Base-by-base conservation (phyloP, 1,284 basidiomycete genomes). In the Blastosporella zonata region DNA sequence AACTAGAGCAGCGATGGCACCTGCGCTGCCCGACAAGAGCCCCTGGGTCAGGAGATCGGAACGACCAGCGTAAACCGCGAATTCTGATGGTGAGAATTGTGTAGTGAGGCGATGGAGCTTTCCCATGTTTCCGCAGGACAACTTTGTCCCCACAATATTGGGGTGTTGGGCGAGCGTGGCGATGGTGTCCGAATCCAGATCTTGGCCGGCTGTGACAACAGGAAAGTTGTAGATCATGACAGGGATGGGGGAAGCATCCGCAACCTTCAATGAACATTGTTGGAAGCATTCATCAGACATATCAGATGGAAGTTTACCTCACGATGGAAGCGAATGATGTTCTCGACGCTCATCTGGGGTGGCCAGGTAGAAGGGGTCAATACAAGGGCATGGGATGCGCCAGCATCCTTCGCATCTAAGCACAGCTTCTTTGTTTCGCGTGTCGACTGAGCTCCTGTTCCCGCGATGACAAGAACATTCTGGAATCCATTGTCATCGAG, bases 221-320 rank as follows among this genome's bases (percentile, higher is more conserved):
- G 93, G 90, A 72, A 93, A 95, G 70, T 95, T 95, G 77, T 96
- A 96, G 43, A 95, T 77, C 84, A 96, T 86, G 36, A 87, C 82
- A 0, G 92, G 93, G 40, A 96, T 77, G 0, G 90, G 89, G 1
- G 86, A 90, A 1, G 75, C 78, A 60, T 90, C 87, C 21, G 92
- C 89, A 12, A 94, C 88, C 78, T 90, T 61, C 15, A 50, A 55
- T 33, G 23, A 45, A 18, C 10, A 41, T 18, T 7, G 45, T 37
- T n/a, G 31, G 8, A n/a, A 9, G 21, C n/a, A 20, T 40, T 27
- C 23, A 53, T 21, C 6, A 17, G 13, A 7, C 29, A 6, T 34
- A 5, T 1, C 17, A 45, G 8, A 8, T 29, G 23, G 25, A 13
- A 2, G 52, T 68, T 47, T 56, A 82, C 84, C 60, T 82, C 75